These are phyloP conservation scores for Saccharomyces jurei DNA, from an alignment of 805 yeast species.

Conservation along the genomic window DNA sequence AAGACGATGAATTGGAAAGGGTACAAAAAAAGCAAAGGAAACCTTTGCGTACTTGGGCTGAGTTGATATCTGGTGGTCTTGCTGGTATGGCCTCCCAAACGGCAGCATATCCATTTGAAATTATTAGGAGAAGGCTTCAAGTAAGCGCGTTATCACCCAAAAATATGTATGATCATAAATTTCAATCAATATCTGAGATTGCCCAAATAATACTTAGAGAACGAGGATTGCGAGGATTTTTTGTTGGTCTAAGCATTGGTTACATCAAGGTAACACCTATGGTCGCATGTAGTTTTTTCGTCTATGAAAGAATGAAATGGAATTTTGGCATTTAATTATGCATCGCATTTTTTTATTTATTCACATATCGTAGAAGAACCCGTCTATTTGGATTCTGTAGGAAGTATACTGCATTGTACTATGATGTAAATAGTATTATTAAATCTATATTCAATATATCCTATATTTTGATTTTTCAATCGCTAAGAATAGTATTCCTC, in stretches of 20 bases:
- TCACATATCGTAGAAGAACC: neutral
- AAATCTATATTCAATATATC: neutral
- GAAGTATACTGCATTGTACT: neutral
- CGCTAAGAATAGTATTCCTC: conserved; percentile 54
- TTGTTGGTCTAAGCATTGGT: conserved; percentile 91
- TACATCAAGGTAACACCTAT: conserved; percentile 92
- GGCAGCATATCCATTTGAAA: conserved; percentile 95
- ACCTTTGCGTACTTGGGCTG: conserved; percentile 87
- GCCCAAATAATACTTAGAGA: conserved; percentile 57
- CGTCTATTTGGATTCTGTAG: neutral
- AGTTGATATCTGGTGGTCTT: conserved; percentile 86
- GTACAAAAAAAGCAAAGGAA: conserved; percentile 32
- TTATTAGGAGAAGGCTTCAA: conserved; percentile 88
- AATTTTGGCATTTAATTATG: conserved; percentile 50
- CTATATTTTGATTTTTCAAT: neutral
- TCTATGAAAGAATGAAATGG: conserved; percentile 79
- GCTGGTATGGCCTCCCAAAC: conserved; percentile 95
- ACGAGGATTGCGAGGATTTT: conserved; percentile 79
- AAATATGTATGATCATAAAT: conserved; percentile 39
- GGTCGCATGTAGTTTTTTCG: conserved; percentile 94
- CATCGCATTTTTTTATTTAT: neutral
- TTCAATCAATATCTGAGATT: conserved; percentile 27
- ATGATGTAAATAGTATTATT: neutral
- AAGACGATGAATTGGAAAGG: conserved; percentile 13
- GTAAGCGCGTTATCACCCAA: conserved; percentile 71